phyloP scores from a whole-genome alignment of 805 yeast species.

The Candida khao-thaluensis region DNA sequence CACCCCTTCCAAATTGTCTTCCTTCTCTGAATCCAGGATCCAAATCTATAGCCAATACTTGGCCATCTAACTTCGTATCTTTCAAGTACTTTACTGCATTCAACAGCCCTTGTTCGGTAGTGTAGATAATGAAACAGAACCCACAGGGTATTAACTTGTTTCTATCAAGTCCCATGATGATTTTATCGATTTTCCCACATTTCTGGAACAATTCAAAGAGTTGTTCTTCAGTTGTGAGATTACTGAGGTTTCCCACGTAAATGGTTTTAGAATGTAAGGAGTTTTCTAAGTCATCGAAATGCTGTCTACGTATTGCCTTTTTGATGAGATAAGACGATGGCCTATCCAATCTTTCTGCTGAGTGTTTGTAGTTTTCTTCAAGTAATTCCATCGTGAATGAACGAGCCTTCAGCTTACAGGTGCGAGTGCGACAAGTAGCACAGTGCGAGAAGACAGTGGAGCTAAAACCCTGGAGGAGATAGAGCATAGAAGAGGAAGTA shows the following conservation, averaged over 20 bases:
- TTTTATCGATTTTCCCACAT: slow-evolving; percentile 74
- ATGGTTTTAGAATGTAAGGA: slow-evolving; percentile 71
- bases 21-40: slow-evolving; percentile 98
- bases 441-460: too few species aligned
- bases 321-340: slow-evolving; percentile 69
- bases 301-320: slow-evolving; percentile 56
- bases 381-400: slow-evolving; percentile 33
- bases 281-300: slow-evolving; percentile 60
- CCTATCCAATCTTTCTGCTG: slow-evolving; percentile 65
- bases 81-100: slow-evolving; percentile 81
- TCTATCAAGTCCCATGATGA: slow-evolving; percentile 93
- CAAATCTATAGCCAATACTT: slow-evolving; percentile 77
- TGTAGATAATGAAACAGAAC: slow-evolving; percentile 87
- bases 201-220: slow-evolving; percentile 81
- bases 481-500: too few species aligned
- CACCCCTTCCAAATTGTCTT: slow-evolving; percentile 92
- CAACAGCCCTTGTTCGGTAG: slow-evolving; percentile 65
- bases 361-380: slow-evolving; percentile 53
- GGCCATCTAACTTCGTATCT: slow-evolving; percentile 81
- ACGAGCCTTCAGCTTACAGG: too few species aligned
- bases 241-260: slow-evolving; percentile 88
- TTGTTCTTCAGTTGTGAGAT: slow-evolving; percentile 93
- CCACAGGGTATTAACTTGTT: slow-evolving; percentile 94
- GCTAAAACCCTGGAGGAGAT: too few species aligned
- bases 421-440: too few species aligned